phyloP scores from a whole-genome alignment of 805 yeast species.

The Pichia occidentalis region DNA sequence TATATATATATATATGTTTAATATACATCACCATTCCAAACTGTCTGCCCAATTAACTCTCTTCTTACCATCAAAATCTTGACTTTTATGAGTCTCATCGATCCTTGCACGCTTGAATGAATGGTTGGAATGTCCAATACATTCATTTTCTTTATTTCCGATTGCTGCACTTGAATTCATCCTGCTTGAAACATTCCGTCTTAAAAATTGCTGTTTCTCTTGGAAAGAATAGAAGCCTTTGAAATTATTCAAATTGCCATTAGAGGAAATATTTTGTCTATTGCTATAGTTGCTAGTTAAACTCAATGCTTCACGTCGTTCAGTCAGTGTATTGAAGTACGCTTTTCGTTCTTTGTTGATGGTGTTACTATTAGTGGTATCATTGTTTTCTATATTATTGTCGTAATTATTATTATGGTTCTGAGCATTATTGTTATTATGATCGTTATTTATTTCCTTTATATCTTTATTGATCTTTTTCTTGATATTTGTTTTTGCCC shows the following conservation, averaged over 20 bases:
- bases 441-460: too few species aligned
- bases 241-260: background rate
- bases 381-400: constrained; percentile 6
- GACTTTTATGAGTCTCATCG: background rate
- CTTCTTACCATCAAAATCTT: constrained; percentile 11
- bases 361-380: too few species aligned
- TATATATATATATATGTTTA: constrained; percentile 28
- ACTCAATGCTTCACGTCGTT: constrained; percentile 1
- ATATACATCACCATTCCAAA: constrained; percentile 25
- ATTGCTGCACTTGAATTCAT: too few species aligned
- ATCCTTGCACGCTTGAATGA: constrained; percentile 3
- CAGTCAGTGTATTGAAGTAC: constrained; percentile 3
- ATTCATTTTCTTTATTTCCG: constrained; percentile 7
- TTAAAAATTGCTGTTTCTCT: constrained; percentile 22
- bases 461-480: constrained; percentile 1
- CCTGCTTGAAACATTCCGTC: constrained; percentile 19
- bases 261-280: constrained; percentile 4
- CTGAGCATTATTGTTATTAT: too few species aligned
- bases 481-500: constrained; percentile 18
- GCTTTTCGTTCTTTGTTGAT: too few species aligned
- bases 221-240: constrained; percentile 26
- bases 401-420: background rate
- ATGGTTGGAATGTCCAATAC: too few species aligned
- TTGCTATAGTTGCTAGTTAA: constrained; percentile 2
- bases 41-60: constrained; percentile 28